Base-by-base conservation (phyloP, 2,329 filamentous ascomycete genomes). In the Shiraia bambusicola region DNA sequence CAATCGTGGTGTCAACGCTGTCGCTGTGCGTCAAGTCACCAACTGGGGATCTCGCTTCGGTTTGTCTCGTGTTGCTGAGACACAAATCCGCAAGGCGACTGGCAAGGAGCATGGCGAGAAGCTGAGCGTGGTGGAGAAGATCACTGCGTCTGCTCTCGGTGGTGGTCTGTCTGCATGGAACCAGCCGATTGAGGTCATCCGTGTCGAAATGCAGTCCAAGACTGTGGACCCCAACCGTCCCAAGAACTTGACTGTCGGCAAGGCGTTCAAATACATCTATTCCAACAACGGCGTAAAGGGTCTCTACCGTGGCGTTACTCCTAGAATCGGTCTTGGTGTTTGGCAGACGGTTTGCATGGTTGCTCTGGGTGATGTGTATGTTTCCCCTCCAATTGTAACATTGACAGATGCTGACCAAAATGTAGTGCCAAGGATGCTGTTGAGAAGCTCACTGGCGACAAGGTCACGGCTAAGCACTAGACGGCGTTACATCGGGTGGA, bases 291-390 rank as follows among this genome's bases (percentile, higher is more conserved):
- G 93, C 48, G 34, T 97, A 65, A 87, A 84, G 77, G 93, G 93
- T 66, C 79, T 98, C 55, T 98, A 98, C 80, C 88, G 93, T 67
- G 93, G 93, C 67, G 92, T 98, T 52, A 80, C 89, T 58, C 93
- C 93, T 61, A 86, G 93, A 71, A 91, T 98, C 69, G 91, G 91
- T 59, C 84, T 98, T 53, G 86, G 93, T 68, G 82, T 98, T 76
- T 98, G 93, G 93, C 93, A 98, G 81, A 98, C 93, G 50, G 87
- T 98, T 66, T 98, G 93, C 81, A 98, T 98, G 93, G 93, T 98
- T 74, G 93, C 92, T 66, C 80, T 97, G 72, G 93, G 93, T 75
- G 93, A 97, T 76, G 91, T 95, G 90, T 94, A 76, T 78, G 89
- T 82, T 58, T 37, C 11, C 16, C 45, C 37, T 25, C 16, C 10